phyloP scores from a whole-genome alignment of 1,139 yeast species.

The Lodderomyces orthopsilosis region DNA sequence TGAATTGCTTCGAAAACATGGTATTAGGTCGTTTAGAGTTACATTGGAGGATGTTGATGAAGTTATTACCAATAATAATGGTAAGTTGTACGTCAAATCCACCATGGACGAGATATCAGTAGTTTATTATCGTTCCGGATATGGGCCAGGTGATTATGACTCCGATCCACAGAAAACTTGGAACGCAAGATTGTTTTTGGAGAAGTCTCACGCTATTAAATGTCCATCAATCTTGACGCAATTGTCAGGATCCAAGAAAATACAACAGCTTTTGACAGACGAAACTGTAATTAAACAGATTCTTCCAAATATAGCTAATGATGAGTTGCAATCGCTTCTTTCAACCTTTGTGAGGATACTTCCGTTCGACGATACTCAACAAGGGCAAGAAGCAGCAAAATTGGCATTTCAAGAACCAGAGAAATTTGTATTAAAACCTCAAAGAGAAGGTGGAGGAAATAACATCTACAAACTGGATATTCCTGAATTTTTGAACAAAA shows the following conservation, averaged over 20 bases:
- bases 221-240: conserved; percentile 90
- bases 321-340: conserved; percentile 30
- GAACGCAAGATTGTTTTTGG: conserved; percentile 72
- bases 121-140: conserved; percentile 88
- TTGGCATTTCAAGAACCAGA: conserved; percentile 69
- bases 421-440: conserved; percentile 85
- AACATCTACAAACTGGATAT: conserved; percentile 84
- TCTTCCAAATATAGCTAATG: conserved; percentile 30
- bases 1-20: conserved; percentile 53
- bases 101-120: conserved; percentile 76
- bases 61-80: conserved; percentile 36
- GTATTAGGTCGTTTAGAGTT: conserved; percentile 60
- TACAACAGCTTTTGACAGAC: conserved; percentile 82
- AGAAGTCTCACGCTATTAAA: conserved; percentile 75
- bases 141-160: conserved; percentile 74
- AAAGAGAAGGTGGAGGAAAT: conserved; percentile 95
- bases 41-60: conserved; percentile 59
- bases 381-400: conserved; percentile 62
- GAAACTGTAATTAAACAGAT: conserved; percentile 47
- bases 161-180: conserved; percentile 55
- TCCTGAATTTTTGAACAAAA: conserved; percentile 60
- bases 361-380: conserved; percentile 73
- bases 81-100: conserved; percentile 48
- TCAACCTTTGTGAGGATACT: conserved; percentile 81
- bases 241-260: conserved; percentile 86